Evolutionary conservation across 306 rosid genomes (phyloP), one percentile per base, ranked within the genome.

Genomic region (Sesbania bispinosa): DNA sequence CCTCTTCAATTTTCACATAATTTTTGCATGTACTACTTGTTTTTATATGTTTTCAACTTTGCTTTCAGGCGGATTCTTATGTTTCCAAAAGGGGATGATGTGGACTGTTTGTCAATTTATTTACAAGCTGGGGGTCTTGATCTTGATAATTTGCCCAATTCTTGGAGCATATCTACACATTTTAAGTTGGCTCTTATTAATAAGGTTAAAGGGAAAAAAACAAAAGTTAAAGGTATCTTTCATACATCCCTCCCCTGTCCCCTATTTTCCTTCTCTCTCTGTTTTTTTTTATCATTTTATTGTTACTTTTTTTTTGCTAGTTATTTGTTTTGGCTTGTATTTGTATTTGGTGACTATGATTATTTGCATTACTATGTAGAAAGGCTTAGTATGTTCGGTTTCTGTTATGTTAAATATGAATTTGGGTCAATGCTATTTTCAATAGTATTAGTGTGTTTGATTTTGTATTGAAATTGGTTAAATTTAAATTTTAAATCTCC

Each of bases 171-270:
- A 77, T 62, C 32, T 38, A 83, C 85, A 0, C 55, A 68, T 21
- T 85, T 87, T 75, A 82, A 87, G 66, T 84, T 89, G 85, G 79
- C 84, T 26, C 80, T 89, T 62, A 75, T 83, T 67, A 85, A 83
- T 74, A 86, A 85, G 75, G 52, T 75, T 11, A 70, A 76, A 26
- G 43, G 24, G 68, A 83, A 80, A 73, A 46, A 42, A 32, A 66
- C 90, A 11, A 71, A 19, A 69, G 4, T 65, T 26, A 89, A 78
- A 70, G 90, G 96, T 87, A 82, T 23, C 1, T 20, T 42, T 71
- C 63, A 15, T 33, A 30, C 5, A 3, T 6, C 3, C 30, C 2
- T 1, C 4, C 30, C 4, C 2, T 4, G 6, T 30, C 33, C 33
- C 3, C 5, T 30, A 1, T 0, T 30, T 30, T 30, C 5, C 33